These are phyloP conservation scores for Vigna unguiculata DNA, from an alignment of 306 rosid species.

Conservation along the genomic window DNA sequence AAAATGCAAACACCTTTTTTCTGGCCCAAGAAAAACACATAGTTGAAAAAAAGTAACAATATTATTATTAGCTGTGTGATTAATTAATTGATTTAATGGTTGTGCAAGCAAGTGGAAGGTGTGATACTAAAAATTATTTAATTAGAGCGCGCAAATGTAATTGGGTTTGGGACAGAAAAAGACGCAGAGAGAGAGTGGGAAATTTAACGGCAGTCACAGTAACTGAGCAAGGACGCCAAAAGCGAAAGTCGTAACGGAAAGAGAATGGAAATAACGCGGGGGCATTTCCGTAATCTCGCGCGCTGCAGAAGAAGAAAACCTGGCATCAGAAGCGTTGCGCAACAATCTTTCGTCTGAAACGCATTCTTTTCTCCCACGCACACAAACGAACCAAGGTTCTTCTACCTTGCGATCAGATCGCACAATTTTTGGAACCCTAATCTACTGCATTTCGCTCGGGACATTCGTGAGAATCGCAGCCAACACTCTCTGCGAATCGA, in stretches of 20 bases:
- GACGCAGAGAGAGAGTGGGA: background rate
- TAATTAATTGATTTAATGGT: no score
- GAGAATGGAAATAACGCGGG: conserved; percentile 11
- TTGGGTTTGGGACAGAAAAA: no score
- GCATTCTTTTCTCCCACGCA: conserved; percentile 44
- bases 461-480: conserved; percentile 21
- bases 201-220: background rate
- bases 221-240: conserved; percentile 4
- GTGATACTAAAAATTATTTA: background rate
- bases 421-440: conserved; percentile 64
- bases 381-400: conserved; percentile 28
- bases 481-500: conserved; percentile 5
- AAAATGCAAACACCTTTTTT: conserved; percentile 19
- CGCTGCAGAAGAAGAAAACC: conserved; percentile 28
- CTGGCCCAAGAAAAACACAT: no score
- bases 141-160: background rate
- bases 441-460: conserved; percentile 35
- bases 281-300: conserved; percentile 27
- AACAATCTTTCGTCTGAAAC: conserved; percentile 32
- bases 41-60: no score
- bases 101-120: background rate
- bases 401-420: conserved; percentile 68
- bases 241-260: conserved; percentile 30
- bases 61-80: no score
- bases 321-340: conserved; percentile 42